Conservation (phyloP, 2,329 filamentous ascomycete genomes). For the Paraphoma sp. region DNA sequence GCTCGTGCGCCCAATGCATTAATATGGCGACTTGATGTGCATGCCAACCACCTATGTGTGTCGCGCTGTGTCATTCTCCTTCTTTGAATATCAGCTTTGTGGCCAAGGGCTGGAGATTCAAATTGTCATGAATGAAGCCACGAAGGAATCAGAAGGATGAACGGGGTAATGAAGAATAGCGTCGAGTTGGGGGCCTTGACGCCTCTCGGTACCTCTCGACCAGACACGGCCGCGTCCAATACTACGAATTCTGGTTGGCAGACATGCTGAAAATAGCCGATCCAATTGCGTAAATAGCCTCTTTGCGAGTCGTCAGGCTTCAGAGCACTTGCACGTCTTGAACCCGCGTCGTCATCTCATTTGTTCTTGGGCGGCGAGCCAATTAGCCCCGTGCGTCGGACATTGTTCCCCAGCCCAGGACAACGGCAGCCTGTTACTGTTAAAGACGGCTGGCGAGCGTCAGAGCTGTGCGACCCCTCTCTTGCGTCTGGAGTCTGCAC, state of each 20-base stretch:
- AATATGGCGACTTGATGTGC: no score
- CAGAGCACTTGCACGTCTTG: background rate
- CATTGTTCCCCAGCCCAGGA: conserved; percentile 1
- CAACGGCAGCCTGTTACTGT: background rate
- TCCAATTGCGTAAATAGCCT: conserved; percentile 1
- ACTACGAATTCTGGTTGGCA: no score
- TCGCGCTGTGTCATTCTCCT: no score
- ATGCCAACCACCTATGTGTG: no score
- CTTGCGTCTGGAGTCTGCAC: conserved; percentile 1
- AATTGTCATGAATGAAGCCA: no score
- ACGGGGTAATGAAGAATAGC: no score
- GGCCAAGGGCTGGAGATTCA: no score
- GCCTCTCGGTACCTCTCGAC: no score
- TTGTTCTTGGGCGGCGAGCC: conserved; percentile 3
- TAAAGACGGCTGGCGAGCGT: background rate
- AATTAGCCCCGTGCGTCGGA: conserved; percentile 3
- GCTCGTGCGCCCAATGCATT: background rate
- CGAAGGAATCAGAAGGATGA: no score
- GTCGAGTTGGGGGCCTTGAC: background rate
- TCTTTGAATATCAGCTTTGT: no score
- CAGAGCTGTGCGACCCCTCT: background rate
- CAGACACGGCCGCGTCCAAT: no score
- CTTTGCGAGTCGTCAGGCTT: conserved; percentile 3
- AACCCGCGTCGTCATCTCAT: conserved; percentile 3
- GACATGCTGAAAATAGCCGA: background rate